Percentiles rank a stretch among this genome's conserved stretches.
phyloP scores from a whole-genome alignment of 106 monocot genomes.

The Posidonia australis region DNA sequence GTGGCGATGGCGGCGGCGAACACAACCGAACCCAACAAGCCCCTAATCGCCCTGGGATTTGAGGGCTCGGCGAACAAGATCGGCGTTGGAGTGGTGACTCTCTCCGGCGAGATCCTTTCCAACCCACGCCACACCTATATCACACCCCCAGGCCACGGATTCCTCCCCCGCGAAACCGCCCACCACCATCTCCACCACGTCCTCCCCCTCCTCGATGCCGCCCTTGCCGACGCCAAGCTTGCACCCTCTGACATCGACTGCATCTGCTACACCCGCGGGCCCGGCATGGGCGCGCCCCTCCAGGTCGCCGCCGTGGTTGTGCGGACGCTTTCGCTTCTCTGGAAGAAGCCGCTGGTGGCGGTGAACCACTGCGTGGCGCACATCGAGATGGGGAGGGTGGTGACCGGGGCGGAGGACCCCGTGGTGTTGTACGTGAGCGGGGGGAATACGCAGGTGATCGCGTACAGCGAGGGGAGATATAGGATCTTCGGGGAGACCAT shows the following conservation, averaged over 20 bases:
- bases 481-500: conserved; percentile 84
- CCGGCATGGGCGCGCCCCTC: conserved; percentile 97
- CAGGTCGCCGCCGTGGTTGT: conserved; percentile 78
- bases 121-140: conserved; percentile 97
- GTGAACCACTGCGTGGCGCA: conserved; percentile 93
- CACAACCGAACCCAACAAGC: not conserved
- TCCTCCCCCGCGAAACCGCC: conserved; percentile 97
- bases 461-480: conserved; percentile 74
- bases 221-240: conserved; percentile 41
- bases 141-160: conserved; percentile 93
- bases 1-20: not conserved
- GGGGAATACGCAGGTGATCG: conserved; percentile 86
- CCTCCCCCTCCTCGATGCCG: conserved; percentile 59
- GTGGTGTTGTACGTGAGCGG: conserved; percentile 82
- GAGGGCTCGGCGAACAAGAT: conserved; percentile 99
- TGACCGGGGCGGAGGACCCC: conserved; percentile 80
- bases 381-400: conserved; percentile 79
- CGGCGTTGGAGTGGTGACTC: conserved; percentile 60
- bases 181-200: conserved; percentile 86
- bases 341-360: conserved; percentile 80
- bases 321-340: conserved; percentile 52
- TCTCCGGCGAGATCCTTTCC: conserved; percentile 63
- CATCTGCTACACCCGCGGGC: conserved; percentile 94
- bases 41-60: conserved; percentile 53
- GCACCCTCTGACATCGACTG: conserved; percentile 68